A percentile compares a stretch with the other conserved stretches of the same genome.
These are phyloP conservation scores for Pythium aquatile DNA, from an alignment of 352 stramenopile genomes.

Conservation along the genomic window DNA sequence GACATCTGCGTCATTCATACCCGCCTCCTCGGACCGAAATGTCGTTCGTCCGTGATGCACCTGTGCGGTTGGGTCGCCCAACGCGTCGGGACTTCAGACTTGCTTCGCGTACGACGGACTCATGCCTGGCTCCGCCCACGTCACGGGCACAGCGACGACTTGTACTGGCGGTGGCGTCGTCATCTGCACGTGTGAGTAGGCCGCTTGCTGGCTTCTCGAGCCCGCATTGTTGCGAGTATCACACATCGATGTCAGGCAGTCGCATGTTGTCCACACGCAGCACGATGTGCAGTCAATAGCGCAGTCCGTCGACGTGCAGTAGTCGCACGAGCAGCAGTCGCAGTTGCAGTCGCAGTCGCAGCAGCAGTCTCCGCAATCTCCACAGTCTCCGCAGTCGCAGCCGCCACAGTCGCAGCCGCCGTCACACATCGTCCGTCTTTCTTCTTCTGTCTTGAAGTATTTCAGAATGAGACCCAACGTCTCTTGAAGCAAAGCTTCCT, in stretches of 20 bases:
- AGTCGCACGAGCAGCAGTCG: background rate
- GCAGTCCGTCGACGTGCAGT: conserved; percentile 1
- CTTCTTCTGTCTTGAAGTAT: background rate
- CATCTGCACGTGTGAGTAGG: background rate
- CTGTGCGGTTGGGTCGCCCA: too few species aligned
- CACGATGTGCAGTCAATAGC: background rate
- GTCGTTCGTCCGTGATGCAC: too few species aligned
- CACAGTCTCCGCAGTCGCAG: conserved; percentile 9
- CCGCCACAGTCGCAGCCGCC: conserved; percentile 1
- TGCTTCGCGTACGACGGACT: background rate
- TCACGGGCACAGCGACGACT: conserved; percentile 9
- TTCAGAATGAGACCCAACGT: background rate
- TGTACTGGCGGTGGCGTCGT: conserved; percentile 3
- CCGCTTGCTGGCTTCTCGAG: background rate
- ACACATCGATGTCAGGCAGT: background rate
- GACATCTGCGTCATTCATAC: too few species aligned
- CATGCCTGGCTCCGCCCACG: background rate
- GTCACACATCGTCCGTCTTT: conserved; percentile 14
- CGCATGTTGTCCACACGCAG: conserved; percentile 1
- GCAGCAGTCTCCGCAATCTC: conserved; percentile 7
- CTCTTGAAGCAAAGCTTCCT: background rate
- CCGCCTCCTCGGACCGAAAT: too few species aligned
- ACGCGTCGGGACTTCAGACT: background rate
- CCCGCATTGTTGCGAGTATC: background rate
- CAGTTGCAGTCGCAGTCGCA: conserved; percentile 8